These are phyloP conservation scores for Myotisia sp. DNA, from an alignment of 2,329 filamentous ascomycete genomes.

Conservation along the genomic window DNA sequence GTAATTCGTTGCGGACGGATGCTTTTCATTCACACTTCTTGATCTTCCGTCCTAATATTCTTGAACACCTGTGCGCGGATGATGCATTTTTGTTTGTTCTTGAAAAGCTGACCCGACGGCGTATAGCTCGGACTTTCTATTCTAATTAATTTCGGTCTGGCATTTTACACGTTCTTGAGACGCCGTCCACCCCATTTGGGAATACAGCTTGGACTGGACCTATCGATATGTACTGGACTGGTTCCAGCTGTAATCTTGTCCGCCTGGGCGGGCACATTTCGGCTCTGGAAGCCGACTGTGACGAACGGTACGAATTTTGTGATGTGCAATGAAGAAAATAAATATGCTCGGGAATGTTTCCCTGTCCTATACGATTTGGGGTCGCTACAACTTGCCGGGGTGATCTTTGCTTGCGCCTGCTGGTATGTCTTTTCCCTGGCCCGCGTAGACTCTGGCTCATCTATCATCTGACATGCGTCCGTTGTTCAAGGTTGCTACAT, in stretches of 20 bases:
- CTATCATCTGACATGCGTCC: background rate
- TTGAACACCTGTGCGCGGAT: too few relatives aligned
- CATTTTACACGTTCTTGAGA: constrained; percentile 10
- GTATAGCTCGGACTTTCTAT: constrained; percentile 13
- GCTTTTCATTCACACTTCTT: constrained; percentile 2
- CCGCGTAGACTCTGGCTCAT: background rate
- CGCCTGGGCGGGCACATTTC: constrained; percentile 18
- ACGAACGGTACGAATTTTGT: constrained; percentile 6
- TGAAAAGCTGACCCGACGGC: background rate
- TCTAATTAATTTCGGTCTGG: constrained; percentile 14
- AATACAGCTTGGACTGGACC: background rate
- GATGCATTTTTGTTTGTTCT: too few relatives aligned
- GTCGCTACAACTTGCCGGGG: constrained; percentile 18
- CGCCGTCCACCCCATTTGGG: background rate
- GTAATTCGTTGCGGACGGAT: too few relatives aligned
- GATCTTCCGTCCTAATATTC: too few relatives aligned
- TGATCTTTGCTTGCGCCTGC: constrained; percentile 16
- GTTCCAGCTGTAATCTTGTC: constrained; percentile 17
- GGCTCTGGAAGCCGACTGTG: constrained; percentile 16
- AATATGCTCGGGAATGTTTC: constrained; percentile 18
- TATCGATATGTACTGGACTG: constrained; percentile 5
- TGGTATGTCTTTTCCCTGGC: constrained; percentile 15
- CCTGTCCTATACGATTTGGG: constrained; percentile 20
- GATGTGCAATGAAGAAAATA: constrained; percentile 17
- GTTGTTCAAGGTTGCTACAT: background rate